A percentile compares a stretch with the other conserved stretches of the same genome.
Evolutionary conservation across 2,329 filamentous ascomycete genomes (phyloP).

Genomic region (Trichophyton benhamiae): DNA sequence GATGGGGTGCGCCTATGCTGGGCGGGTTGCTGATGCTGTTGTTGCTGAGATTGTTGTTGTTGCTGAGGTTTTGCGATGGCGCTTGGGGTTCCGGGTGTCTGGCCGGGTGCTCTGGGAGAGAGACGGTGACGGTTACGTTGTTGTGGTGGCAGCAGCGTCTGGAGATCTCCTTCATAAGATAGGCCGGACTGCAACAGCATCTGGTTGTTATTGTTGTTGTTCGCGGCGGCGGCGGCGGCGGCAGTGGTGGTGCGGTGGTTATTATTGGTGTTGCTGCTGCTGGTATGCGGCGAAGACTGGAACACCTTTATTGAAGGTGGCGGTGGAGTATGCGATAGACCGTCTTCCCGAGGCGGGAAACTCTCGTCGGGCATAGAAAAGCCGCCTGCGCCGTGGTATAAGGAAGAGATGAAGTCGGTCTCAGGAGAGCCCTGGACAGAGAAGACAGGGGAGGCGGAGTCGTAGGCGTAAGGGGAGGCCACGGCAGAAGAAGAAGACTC

Average conservation of each 20-base stretch:
- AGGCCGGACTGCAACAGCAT: constrained; percentile 27
- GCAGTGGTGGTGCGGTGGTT: not conserved
- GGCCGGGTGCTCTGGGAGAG: not conserved
- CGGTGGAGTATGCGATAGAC: constrained; percentile 22
- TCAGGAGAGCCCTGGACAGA: constrained; percentile 13
- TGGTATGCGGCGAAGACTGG: constrained; percentile 17
- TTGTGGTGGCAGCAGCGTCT: constrained; percentile 9
- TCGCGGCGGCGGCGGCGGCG: too few relatives aligned
- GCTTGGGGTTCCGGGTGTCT: not conserved
- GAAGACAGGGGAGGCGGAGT: constrained; percentile 11
- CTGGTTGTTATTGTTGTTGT: constrained; percentile 15
- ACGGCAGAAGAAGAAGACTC: constrained; percentile 2
- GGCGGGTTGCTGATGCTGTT: not conserved
- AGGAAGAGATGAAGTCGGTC: constrained; percentile 10
- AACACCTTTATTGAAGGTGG: constrained; percentile 16
- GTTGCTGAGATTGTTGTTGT: not conserved
- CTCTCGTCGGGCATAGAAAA: constrained; percentile 12
- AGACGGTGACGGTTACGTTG: constrained; percentile 14
- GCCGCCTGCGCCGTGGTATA: constrained; percentile 8
- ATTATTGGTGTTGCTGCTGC: constrained; percentile 12
- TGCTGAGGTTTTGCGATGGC: not conserved
- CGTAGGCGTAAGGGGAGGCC: constrained; percentile 10
- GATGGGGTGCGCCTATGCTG: constrained; percentile 29
- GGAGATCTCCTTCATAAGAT: constrained; percentile 7
- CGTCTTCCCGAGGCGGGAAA: constrained; percentile 14